Evolutionary conservation across 805 yeast genomes (phyloP).

Genomic region (Wickerhamiella cacticola): DNA sequence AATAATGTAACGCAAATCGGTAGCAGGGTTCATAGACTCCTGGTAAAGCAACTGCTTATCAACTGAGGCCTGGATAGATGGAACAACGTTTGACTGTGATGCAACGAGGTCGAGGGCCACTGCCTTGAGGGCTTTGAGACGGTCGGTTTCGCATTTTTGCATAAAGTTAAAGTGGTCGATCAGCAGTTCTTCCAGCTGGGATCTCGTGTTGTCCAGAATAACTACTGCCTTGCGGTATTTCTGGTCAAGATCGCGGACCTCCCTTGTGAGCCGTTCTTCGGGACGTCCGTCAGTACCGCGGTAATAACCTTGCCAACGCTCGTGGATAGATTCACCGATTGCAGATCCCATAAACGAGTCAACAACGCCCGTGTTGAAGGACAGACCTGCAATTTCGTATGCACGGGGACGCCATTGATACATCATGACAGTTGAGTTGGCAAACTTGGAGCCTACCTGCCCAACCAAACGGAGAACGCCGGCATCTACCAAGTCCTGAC

Average conservation of each 20-base stretch:
- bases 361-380: constrained; percentile 10
- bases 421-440: constrained; percentile 57
- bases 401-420: constrained; percentile 75
- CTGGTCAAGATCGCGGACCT: constrained; percentile 46
- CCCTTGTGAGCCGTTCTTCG: constrained; percentile 39
- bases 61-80: constrained; percentile 44
- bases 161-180: constrained; percentile 62
- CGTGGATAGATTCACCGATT: constrained; percentile 11
- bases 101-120: constrained; percentile 63
- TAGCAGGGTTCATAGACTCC: constrained; percentile 57
- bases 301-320: constrained; percentile 11
- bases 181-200: constrained; percentile 58
- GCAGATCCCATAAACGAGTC: constrained; percentile 7
- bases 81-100: constrained; percentile 47
- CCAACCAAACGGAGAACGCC: constrained; percentile 58
- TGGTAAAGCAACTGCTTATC: constrained; percentile 54
- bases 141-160: constrained; percentile 73
- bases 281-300: constrained; percentile 14
- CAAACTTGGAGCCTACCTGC: constrained; percentile 46
- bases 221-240: constrained; percentile 44
- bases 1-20: constrained; percentile 53
- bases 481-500: constrained; percentile 52
- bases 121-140: constrained; percentile 63
- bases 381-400: constrained; percentile 40
- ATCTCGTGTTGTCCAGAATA: constrained; percentile 52